Evolutionary conservation across 1,284 basidiomycete species (phyloP), one percentile per base, ranked within the genome.

Genomic region (Papiliotrema terrestris): DNA sequence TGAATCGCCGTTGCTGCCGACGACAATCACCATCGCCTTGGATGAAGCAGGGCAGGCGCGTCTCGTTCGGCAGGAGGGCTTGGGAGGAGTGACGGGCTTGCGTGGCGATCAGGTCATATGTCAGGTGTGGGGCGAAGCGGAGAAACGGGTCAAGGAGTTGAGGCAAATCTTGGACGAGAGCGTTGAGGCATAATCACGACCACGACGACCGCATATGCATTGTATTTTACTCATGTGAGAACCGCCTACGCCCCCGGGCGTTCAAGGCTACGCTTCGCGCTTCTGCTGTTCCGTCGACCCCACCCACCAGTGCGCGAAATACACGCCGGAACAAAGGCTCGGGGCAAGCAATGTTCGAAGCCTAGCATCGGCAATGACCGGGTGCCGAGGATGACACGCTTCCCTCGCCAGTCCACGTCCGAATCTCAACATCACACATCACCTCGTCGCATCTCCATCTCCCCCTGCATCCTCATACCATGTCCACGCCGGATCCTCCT

Each of bases 1-100:
- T 72, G 94, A 98, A 76, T 86, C 92, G 62, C 88, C 90, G 0
- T 80, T 95, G 15, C 80, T 91, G 23, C 84, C 87, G 22, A 86
- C 87, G 0, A 81, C 82, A 0, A 68, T 92, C 45, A 85, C 84
- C 1, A 75, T 92, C 39, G 79, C 87, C 0, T 60, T 90, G 1
- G 84, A 87, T 60, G 81, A 83, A 50, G 61, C 72, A 1, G 80
- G 79, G 3, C 73, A 79, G 2, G 75, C 88, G 1, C 72, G 84
- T 15, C 22, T 69, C 15, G 58, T 76, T 2, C 49, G 71, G 37
- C 83, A 83, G 1, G 80, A 85, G 11, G 80, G 81, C 2, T 84
- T 89, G 53, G 78, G 83, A 3, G 87, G 87, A 0, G 74, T 82
- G 3, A 76, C 72, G 3, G 65, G 73, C 2, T 60, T 76, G 23